Conservation (phyloP, 768 basidiomycete species). For the Macrolepiota albuminosa region DNA sequence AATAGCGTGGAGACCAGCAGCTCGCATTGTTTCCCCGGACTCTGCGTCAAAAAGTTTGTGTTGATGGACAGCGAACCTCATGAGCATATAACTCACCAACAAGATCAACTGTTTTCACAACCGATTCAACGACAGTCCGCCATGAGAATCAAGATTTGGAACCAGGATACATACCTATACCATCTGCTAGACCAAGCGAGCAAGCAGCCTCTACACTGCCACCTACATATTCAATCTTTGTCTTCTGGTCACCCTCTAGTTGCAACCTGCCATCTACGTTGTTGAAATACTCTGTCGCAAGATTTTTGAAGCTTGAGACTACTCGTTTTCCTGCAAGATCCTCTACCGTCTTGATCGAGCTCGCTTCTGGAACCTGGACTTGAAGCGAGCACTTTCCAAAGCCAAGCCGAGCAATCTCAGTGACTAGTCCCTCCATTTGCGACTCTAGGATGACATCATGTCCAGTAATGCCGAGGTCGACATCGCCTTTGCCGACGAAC, state of each 20-base stretch:
- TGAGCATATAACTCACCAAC: slow-evolving; percentile 55
- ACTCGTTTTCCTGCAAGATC: slow-evolving; percentile 88
- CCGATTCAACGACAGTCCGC: slow-evolving; percentile 2
- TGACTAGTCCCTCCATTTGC: slow-evolving; percentile 71
- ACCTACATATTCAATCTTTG: slow-evolving; percentile 91
- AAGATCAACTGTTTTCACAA: slow-evolving; percentile 68
- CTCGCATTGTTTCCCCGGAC: slow-evolving; percentile 99
- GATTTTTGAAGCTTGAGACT: slow-evolving; percentile 93
- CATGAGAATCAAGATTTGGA: background rate
- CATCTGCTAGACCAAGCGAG: slow-evolving; percentile 92
- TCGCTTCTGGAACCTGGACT: slow-evolving; percentile 84
- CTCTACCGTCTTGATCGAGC: slow-evolving; percentile 64
- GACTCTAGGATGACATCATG: slow-evolving; percentile 96
- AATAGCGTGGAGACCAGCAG: slow-evolving; percentile 92
- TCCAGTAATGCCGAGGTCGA: slow-evolving; percentile 96
- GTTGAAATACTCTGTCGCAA: slow-evolving; percentile 75
- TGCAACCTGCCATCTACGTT: slow-evolving; percentile 52
- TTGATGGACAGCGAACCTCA: background rate
- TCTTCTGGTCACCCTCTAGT: slow-evolving; percentile 52
- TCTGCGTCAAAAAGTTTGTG: slow-evolving; percentile 40
- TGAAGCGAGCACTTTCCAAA: slow-evolving; percentile 91
- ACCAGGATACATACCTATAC: slow-evolving; percentile 64
- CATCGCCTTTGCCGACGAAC: slow-evolving; percentile 96
- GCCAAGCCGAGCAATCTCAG: slow-evolving; percentile 76
- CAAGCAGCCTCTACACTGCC: slow-evolving; percentile 99